Base-by-base conservation (phyloP, 2,329 filamentous ascomycete species). In the Aspergillus fumigatus region DNA sequence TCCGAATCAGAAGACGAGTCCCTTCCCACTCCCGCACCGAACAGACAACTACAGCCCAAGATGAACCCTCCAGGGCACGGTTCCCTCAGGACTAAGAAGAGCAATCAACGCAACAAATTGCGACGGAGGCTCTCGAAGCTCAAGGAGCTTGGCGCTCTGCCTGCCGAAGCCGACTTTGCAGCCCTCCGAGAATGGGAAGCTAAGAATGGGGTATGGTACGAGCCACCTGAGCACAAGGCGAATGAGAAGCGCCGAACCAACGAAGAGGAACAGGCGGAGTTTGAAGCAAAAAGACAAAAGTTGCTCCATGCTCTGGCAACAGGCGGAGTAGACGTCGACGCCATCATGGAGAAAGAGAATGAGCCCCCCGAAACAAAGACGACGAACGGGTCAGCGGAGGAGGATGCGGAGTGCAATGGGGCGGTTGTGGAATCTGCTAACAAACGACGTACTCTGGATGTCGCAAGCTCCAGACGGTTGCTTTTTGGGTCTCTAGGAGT, bases 401-500 rank as follows among this genome's bases (percentile, higher is more conserved):
- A 64, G n/a, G 29, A 54, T 17, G 29, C 55, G 14, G 49, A 61
- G 14, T 17, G 52, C n/a, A 57, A 56, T 26, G 54, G 62, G 26
- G 47, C 51, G 7, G 61, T 56, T 26, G 41, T 56, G 35, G 61
- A 65, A 49, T 38, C 60, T 35, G 53, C 66, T 38, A 38, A 17
- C 11, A 71, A 67, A 40, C 73, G 75, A 55, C 75, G 77, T 48
- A 73, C 74, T 19, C 70, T 86, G 35, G 81, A 87, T 65, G 55
- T 90, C 29, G 82, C 80, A 17, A 86, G 87, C 52, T 84, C 86
- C 2, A 81, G 84, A 53, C 82, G 89, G 61, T 77, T 92, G 55
- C 71, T 93, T 0, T 90, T 92, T 64, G 86, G 86, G 8, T 87
- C 88, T 6, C 77, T 93, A 3, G 90, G 89, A 3, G 72, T 91